These are phyloP conservation scores for Alternaria sp. DNA, from an alignment of 2,329 filamentous ascomycete species.

Conservation along the genomic window DNA sequence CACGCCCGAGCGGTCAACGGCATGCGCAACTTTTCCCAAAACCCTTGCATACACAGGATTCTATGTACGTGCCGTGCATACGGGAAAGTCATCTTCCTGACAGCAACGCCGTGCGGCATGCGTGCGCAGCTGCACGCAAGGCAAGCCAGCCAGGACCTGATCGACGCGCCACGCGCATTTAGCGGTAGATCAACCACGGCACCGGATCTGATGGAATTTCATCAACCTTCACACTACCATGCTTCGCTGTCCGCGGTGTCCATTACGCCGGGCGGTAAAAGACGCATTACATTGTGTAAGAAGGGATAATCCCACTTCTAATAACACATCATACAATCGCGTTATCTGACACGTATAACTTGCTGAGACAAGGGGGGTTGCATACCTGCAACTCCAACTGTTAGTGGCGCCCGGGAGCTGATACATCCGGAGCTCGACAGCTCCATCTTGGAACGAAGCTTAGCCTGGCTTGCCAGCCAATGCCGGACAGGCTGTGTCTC, in stretches of 20 bases:
- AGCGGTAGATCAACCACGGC: constrained; percentile 19
- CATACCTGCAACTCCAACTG: constrained; percentile 31
- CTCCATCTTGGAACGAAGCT: constrained; percentile 41
- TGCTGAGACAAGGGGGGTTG: constrained; percentile 16
- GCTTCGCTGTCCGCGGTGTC: too few relatives aligned
- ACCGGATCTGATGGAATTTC: constrained; percentile 10
- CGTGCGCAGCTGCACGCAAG: background rate
- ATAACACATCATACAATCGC: background rate
- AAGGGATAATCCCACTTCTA: background rate
- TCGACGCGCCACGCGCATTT: constrained; percentile 15
- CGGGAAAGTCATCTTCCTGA: background rate
- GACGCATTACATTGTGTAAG: too few relatives aligned
- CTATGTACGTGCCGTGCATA: background rate
- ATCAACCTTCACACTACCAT: too few relatives aligned
- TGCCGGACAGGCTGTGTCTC: constrained; percentile 28
- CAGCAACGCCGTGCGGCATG: background rate
- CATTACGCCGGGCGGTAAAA: too few relatives aligned
- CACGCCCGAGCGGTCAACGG: background rate
- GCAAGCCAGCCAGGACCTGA: constrained; percentile 4
- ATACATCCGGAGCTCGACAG: constrained; percentile 41
- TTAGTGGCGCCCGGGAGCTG: constrained; percentile 42
- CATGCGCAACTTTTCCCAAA: background rate
- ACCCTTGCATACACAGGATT: background rate
- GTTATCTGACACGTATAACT: constrained; percentile 25
- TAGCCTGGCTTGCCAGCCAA: constrained; percentile 31